Conservation (phyloP, 2,329 filamentous ascomycete genomes). For the Fusarium euwallaceae region DNA sequence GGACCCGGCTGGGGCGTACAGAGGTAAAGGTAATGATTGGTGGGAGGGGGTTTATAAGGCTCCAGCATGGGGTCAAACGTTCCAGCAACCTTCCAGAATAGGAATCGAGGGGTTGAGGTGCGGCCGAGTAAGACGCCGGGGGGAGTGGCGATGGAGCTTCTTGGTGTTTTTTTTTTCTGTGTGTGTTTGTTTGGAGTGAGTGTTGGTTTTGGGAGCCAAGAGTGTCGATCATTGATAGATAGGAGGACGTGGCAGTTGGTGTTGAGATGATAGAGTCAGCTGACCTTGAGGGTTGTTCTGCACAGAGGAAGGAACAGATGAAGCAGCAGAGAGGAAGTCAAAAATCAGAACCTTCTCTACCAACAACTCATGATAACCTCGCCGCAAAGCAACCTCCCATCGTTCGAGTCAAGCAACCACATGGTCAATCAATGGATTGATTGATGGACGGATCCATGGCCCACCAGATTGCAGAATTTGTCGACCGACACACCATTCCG, state of each 20-base stretch:
- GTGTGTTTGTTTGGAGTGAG: not conserved
- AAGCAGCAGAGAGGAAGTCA: not conserved
- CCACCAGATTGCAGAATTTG: constrained; percentile 6
- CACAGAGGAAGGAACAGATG: not conserved
- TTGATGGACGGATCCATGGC: not conserved
- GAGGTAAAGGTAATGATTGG: not conserved
- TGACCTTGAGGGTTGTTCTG: not conserved
- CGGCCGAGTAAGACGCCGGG: constrained; percentile 39
- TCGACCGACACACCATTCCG: constrained; percentile 1
- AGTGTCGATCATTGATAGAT: not conserved
- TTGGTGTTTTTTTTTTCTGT: not conserved
- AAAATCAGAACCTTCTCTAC: not conserved
- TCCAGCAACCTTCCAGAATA: constrained; percentile 48
- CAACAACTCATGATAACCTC: not conserved
- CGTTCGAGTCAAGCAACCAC: not conserved
- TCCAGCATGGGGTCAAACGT: constrained; percentile 34
- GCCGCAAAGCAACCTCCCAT: not conserved
- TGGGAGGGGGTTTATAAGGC: not conserved
- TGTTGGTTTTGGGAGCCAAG: not conserved
- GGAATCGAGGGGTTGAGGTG: constrained; percentile 31
- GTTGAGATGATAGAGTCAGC: not conserved
- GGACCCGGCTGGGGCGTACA: constrained; percentile 11
- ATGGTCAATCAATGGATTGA: not conserved
- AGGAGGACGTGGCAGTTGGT: not conserved
- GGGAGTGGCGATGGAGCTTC: constrained; percentile 18